Base-by-base conservation (phyloP, 495 filamentous ascomycete species). In the Aspergillus panamensis region DNA sequence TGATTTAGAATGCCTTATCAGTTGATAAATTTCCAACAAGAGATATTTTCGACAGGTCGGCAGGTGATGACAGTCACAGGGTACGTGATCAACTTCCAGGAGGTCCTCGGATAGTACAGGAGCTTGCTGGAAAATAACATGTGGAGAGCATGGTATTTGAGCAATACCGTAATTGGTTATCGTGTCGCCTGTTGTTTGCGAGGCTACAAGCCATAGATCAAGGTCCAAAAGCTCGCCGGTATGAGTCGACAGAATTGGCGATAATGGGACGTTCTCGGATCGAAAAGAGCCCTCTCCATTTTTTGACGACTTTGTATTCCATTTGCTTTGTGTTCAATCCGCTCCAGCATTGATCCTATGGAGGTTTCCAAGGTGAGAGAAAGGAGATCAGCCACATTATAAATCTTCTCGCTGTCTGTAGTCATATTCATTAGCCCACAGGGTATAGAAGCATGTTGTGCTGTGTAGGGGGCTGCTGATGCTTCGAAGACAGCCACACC, bases 401-500 rank as follows among this genome's bases (percentile, higher is more conserved):
- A 45, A 30, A 45, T 32, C 47, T 57, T 44, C 30, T 50, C 44
- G 9, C 1, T n/a, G 6, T 33, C 54, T 57, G 37, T 13, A 50
- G 30, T 1, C n/a, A 19, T 57, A 31, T 16, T 57, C 45, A n/a
- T n/a, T n/a, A n/a, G n/a, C n/a, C n/a, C n/a, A n/a, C n/a, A n/a
- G n/a, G n/a, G n/a, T n/a, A n/a, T n/a, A n/a, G n/a, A n/a, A n/a
- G n/a, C n/a, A n/a, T n/a, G n/a, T n/a, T 13, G 45, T 31, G 1
- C 40, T 45, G 13, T 35, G 33, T 35, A 43, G 8, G 21, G 32
- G 30, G 47, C 33, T 20, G 13, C 32, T 7, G 19, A 29, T 21
- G 21, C 40, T 40, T 57, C 2, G 47, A 29, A 3, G 45, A 45
- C 6, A 57, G 45, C 54, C 54, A 57, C 32, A 57, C 25, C 45